Evolutionary conservation across 2,329 filamentous ascomycete genomes (phyloP).

Genomic region (Claviceps sp.): DNA sequence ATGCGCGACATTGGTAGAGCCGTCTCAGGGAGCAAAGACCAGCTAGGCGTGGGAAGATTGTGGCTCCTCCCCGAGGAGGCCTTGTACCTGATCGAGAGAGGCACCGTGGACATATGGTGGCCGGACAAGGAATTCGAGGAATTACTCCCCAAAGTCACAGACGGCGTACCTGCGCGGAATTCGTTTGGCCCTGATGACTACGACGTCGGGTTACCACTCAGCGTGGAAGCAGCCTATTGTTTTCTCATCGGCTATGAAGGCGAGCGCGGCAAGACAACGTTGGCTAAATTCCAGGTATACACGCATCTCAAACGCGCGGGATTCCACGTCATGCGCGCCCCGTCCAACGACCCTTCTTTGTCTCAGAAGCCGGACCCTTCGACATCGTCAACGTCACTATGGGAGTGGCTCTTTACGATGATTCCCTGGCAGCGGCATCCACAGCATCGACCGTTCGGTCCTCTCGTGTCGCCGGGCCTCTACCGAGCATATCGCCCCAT

Average conservation of each 20-base stretch:
- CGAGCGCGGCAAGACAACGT: constrained; percentile 43
- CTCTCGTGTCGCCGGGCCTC: constrained; percentile 47
- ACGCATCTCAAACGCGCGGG: constrained; percentile 70
- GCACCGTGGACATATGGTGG: constrained; percentile 79
- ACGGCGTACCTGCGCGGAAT: constrained; percentile 7
- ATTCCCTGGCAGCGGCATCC: constrained; percentile 18
- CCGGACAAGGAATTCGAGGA: constrained; percentile 41
- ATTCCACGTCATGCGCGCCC: constrained; percentile 66
- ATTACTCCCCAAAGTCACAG: constrained; percentile 26
- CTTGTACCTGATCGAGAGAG: constrained; percentile 77
- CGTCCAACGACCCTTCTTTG: constrained; percentile 13
- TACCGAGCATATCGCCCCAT: constrained; percentile 57
- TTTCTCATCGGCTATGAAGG: constrained; percentile 62
- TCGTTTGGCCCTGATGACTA: constrained; percentile 27
- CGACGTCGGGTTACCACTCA: constrained; percentile 65
- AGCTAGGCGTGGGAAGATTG: constrained; percentile 44
- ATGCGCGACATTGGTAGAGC: constrained; percentile 65
- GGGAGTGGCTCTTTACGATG: constrained; percentile 41
- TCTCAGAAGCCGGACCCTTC: not conserved
- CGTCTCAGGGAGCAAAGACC: constrained; percentile 40
- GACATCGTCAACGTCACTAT: constrained; percentile 20
- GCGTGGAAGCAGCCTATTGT: constrained; percentile 80
- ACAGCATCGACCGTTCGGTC: constrained; percentile 31
- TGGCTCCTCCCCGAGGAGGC: constrained; percentile 91
- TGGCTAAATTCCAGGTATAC: constrained; percentile 83